A percentile compares a stretch with the other conserved stretches of the same genome.
These are phyloP conservation scores for Amaranthus hypochondriacus DNA, from an alignment of 148 eudicot genomes.

Conservation along the genomic window DNA sequence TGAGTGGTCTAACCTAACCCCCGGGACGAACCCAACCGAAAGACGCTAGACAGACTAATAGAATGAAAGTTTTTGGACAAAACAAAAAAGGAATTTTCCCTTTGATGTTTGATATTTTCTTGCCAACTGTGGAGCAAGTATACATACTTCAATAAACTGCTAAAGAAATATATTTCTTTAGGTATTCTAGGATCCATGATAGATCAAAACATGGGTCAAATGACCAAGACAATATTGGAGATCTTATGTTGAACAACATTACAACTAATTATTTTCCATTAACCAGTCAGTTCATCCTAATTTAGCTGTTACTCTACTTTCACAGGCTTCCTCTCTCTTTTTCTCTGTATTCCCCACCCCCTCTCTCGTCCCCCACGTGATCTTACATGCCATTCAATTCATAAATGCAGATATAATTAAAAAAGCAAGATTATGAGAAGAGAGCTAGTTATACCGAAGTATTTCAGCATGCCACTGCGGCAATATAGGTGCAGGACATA, in stretches of 20 bases:
- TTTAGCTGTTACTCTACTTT: neutral
- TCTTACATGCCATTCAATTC: neutral
- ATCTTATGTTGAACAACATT: neutral
- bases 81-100: too few species aligned
- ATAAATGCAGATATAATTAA: neutral
- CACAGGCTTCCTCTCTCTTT: neutral
- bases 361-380: neutral
- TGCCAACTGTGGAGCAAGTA: neutral
- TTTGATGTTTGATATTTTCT: neutral
- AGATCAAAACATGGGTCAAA: neutral
- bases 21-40: too few species aligned
- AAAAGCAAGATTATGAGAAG: neutral
- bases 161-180: neutral
- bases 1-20: too few species aligned
- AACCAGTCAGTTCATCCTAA: neutral
- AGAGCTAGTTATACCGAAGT: slow-evolving; percentile 50
- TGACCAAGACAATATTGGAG: neutral
- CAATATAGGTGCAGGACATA: slow-evolving; percentile 91
- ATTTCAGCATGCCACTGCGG: slow-evolving; percentile 98
- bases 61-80: too few species aligned
- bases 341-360: neutral
- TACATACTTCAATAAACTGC: neutral
- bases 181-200: neutral
- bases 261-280: neutral
- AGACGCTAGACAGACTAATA: too few species aligned